Conservation (phyloP, 2,329 filamentous ascomycete genomes). For the Claviceps sp. region DNA sequence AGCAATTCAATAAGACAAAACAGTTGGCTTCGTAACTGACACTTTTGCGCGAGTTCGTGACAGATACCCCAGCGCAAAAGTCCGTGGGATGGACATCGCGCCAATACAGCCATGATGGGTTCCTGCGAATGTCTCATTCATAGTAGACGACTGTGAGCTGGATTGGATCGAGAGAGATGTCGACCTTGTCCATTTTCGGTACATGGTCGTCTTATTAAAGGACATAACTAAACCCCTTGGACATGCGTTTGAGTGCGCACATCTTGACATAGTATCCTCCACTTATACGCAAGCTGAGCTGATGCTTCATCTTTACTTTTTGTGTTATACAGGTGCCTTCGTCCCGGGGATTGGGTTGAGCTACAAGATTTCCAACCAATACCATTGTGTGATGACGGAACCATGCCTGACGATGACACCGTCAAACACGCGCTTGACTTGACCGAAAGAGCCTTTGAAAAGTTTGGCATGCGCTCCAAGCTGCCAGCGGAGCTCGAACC, state of each 20-base stretch:
- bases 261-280: not conserved
- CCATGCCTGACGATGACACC: conserved; percentile 10
- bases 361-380: conserved; percentile 23
- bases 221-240: conserved; percentile 8
- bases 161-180: conserved; percentile 16
- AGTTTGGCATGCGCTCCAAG: conserved; percentile 10
- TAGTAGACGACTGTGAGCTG: conserved; percentile 22
- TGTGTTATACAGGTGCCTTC: conserved; percentile 10
- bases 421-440: conserved; percentile 6
- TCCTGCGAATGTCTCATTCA: conserved; percentile 25
- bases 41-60: conserved; percentile 8
- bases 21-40: not conserved
- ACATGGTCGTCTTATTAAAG: conserved; percentile 9
- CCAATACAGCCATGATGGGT: conserved; percentile 27
- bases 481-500: conserved; percentile 9
- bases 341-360: conserved; percentile 32
- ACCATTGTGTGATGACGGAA: conserved; percentile 22
- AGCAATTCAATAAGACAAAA: too few relatives aligned
- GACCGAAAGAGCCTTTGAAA: conserved; percentile 6
- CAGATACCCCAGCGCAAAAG: conserved; percentile 20
- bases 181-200: conserved; percentile 19
- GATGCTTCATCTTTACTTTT: not conserved
- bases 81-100: conserved; percentile 24
- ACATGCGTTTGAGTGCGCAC: conserved; percentile 10
- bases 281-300: not conserved